A percentile compares a stretch with the other conserved stretches of the same genome.
These are phyloP conservation scores for Pseudogymnoascus sp. DNA, from an alignment of 2,329 filamentous ascomycete species.

Conservation along the genomic window DNA sequence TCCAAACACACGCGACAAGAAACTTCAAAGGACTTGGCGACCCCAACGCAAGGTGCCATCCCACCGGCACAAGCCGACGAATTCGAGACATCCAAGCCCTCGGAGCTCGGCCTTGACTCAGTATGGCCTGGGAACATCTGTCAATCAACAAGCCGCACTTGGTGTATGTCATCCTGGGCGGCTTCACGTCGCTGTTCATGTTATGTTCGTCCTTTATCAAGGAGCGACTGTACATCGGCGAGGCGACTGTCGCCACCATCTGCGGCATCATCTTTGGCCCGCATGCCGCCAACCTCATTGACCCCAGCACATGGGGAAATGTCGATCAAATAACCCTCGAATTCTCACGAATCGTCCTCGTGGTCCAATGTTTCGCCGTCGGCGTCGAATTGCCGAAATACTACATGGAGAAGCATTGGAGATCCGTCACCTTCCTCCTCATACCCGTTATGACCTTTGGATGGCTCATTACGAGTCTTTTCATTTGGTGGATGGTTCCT, in stretches of 20 bases:
- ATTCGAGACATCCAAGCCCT: neutral
- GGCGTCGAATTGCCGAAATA: constrained; percentile 84
- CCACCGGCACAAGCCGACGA: neutral
- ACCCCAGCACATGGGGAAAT: constrained; percentile 70
- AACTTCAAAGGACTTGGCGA: neutral
- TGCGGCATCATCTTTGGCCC: constrained; percentile 86
- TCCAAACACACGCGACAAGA: neutral
- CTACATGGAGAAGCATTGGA: constrained; percentile 99
- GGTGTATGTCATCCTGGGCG: constrained; percentile 97
- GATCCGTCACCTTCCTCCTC: constrained; percentile 77
- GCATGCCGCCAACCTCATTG: constrained; percentile 71
- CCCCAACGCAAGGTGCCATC: neutral
- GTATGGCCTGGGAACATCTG: constrained; percentile 72
- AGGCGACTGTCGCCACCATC: constrained; percentile 87
- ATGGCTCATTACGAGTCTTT: constrained; percentile 85
- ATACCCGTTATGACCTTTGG: constrained; percentile 96
- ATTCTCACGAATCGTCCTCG: constrained; percentile 80
- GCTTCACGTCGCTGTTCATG: constrained; percentile 98
- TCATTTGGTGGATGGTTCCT: constrained; percentile 85
- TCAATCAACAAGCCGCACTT: constrained; percentile 89
- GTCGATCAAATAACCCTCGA: constrained; percentile 81
- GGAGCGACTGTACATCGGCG: constrained; percentile 96
- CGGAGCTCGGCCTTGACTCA: constrained; percentile 13
- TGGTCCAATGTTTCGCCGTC: constrained; percentile 87
- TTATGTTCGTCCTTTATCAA: constrained; percentile 96